Conservation (phyloP, 2,329 filamentous ascomycete species). For the Ophiocordyceps polyrhachis-furcata region DNA sequence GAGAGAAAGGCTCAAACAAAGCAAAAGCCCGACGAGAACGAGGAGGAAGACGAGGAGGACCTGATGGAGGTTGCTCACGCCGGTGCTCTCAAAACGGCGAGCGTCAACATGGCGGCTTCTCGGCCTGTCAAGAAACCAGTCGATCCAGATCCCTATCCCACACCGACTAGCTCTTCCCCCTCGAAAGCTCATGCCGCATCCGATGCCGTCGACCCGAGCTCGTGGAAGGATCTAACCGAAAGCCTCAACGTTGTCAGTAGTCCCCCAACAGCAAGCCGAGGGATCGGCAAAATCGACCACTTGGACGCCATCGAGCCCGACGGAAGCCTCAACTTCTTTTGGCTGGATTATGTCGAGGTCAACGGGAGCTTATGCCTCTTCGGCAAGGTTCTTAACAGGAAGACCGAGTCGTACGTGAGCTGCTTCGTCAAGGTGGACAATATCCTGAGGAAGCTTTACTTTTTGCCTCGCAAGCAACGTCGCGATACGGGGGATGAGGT, state of each 20-base stretch:
- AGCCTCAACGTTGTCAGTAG: constrained; percentile 74
- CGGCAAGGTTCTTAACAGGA: constrained; percentile 87
- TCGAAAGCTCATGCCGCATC: constrained; percentile 32
- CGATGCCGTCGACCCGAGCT: constrained; percentile 52
- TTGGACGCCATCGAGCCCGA: constrained; percentile 85
- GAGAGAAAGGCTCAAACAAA: constrained; percentile 46
- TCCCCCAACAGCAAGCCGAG: constrained; percentile 41
- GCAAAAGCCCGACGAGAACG: constrained; percentile 39
- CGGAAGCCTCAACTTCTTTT: constrained; percentile 85
- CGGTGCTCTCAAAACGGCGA: constrained; percentile 46
- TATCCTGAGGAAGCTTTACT: constrained; percentile 79
- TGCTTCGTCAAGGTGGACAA: constrained; percentile 96
- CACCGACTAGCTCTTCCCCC: constrained; percentile 53
- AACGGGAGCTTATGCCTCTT: constrained; percentile 86
- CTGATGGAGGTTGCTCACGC: constrained; percentile 76
- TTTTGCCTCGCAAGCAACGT: constrained; percentile 57
- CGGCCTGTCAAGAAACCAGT: constrained; percentile 53
- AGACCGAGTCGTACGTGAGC: constrained; percentile 60
- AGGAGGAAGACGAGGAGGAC: constrained; percentile 58
- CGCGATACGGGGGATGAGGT: constrained; percentile 59
- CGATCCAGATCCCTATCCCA: constrained; percentile 47
- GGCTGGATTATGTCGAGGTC: constrained; percentile 89
- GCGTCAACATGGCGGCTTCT: constrained; percentile 70
- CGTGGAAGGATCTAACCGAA: constrained; percentile 75
- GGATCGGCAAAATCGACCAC: constrained; percentile 63